These are phyloP conservation scores for Suillus sp. DNA, from an alignment of 768 basidiomycete species.

Conservation along the genomic window DNA sequence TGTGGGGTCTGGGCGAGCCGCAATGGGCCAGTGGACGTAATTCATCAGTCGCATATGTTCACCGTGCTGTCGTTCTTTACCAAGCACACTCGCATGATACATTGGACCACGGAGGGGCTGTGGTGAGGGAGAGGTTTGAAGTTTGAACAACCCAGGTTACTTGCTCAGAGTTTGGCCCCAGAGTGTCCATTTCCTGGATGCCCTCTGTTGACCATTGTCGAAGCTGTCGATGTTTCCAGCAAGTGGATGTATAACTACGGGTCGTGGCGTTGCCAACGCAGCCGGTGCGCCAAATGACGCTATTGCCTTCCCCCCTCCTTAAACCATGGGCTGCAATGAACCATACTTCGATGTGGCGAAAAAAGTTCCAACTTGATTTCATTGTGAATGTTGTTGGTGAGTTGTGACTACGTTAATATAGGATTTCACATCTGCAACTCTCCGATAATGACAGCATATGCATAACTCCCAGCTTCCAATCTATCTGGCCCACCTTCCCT, in stretches of 20 bases:
- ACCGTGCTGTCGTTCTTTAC: no score
- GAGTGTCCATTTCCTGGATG: no score
- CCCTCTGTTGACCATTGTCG: background rate
- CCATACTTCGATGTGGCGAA: background rate
- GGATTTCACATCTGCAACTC: constrained; percentile 47
- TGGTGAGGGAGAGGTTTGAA: no score
- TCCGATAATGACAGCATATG: constrained; percentile 66
- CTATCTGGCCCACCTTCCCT: constrained; percentile 35
- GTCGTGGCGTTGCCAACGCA: background rate
- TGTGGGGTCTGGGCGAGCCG: no score
- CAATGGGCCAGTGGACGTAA: no score
- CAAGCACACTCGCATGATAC: no score
- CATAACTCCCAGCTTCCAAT: constrained; percentile 56
- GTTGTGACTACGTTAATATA: background rate
- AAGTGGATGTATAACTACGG: background rate
- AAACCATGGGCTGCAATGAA: background rate
- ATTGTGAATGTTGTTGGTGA: background rate
- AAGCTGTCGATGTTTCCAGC: background rate
- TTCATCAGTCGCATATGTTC: no score
- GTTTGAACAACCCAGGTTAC: no score
- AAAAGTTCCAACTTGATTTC: background rate
- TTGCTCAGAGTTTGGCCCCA: no score
- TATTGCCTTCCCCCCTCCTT: no score
- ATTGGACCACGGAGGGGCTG: no score
- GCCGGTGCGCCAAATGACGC: background rate